phyloP scores from a whole-genome alignment of 495 filamentous ascomycete species.

The Aspergillus avenaceus region DNA sequence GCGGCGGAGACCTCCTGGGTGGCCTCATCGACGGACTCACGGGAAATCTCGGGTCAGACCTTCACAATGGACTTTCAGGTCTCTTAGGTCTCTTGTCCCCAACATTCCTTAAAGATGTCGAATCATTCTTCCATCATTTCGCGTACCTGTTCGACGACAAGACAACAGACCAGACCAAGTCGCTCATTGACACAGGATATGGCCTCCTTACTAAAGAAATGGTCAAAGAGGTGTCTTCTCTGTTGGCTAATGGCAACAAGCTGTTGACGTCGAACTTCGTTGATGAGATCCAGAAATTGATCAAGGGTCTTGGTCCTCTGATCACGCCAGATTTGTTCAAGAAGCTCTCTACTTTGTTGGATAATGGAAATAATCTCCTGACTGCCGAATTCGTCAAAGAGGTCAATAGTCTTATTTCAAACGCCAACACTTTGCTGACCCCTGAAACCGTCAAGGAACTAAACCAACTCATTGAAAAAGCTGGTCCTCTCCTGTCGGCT shows the following conservation, averaged over 20 bases:
- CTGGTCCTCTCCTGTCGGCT: conserved; percentile 31
- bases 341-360: conserved; percentile 19
- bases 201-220: conserved; percentile 27
- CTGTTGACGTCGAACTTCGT: conserved; percentile 40
- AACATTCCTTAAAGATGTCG: conserved; percentile 36
- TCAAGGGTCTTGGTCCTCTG: conserved; percentile 22
- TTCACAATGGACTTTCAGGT: conserved; percentile 36
- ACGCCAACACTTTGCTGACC: conserved; percentile 24
- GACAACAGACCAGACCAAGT: conserved; percentile 34
- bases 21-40: conserved; percentile 8
- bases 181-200: conserved; percentile 24
- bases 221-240: conserved; percentile 32
- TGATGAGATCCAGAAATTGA: conserved; percentile 34
- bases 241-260: conserved; percentile 38
- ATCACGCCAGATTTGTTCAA: conserved; percentile 21
- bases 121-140: conserved; percentile 43
- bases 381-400: conserved; percentile 23
- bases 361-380: conserved; percentile 22
- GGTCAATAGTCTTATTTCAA: conserved; percentile 22
- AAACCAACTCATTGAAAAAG: conserved; percentile 24
- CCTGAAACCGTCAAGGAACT: conserved; percentile 28
- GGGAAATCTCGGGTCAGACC: conserved; percentile 26
- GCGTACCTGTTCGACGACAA: conserved; percentile 40
- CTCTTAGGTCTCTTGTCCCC: conserved; percentile 37
- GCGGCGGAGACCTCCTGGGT: background rate